Conservation (phyloP, 257 asterid species). For the Plantago ovata region DNA sequence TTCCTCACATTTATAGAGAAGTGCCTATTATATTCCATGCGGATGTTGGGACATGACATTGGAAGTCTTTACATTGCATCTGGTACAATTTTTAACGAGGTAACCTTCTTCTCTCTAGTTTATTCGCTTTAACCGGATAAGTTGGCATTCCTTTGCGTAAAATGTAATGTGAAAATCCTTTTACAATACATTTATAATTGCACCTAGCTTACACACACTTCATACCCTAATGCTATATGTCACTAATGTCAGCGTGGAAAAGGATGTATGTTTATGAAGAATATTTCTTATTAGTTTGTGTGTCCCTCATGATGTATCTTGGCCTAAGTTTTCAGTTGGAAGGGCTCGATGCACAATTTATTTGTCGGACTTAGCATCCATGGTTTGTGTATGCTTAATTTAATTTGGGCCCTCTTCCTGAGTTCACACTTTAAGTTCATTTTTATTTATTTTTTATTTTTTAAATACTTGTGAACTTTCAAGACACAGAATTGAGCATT, state of each 20-base stretch:
- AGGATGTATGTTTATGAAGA: not conserved
- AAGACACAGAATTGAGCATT: too few relatives aligned
- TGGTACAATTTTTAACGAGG: conserved; percentile 95
- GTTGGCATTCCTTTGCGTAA: not conserved
- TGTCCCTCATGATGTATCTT: conserved; percentile 1
- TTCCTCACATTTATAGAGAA: conserved; percentile 40
- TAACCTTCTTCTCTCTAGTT: conserved; percentile 15
- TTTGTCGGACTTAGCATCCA: too few relatives aligned
- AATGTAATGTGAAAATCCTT: not conserved
- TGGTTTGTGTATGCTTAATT: too few relatives aligned
- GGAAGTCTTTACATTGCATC: conserved; percentile 77
- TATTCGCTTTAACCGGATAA: not conserved
- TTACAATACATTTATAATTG: not conserved
- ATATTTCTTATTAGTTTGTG: conserved; percentile 1
- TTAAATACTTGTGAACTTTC: too few relatives aligned
- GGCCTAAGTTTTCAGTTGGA: not conserved
- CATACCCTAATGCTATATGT: too few relatives aligned
- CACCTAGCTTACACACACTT: not conserved
- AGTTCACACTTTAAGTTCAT: too few relatives aligned
- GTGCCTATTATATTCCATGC: conserved; percentile 88
- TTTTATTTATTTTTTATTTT: too few relatives aligned
- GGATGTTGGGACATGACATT: conserved; percentile 65
- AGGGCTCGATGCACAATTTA: too few relatives aligned
- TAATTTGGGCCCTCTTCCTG: too few relatives aligned
- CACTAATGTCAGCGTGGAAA: not conserved